phyloP scores from a whole-genome alignment of 768 basidiomycete species.

The Pulveroboletus sp. region DNA sequence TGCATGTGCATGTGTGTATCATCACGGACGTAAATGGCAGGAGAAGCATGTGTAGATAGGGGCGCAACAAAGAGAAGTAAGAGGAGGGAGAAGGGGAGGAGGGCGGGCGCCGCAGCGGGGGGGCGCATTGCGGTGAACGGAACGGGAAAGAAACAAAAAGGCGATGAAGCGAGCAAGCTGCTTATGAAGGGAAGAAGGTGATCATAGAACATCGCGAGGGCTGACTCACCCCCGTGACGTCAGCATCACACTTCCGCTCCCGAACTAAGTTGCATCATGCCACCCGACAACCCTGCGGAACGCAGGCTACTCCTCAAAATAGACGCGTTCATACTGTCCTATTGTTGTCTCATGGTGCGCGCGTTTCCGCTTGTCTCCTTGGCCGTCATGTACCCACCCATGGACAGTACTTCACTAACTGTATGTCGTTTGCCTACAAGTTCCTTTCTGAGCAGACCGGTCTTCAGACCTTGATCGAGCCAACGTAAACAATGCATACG shows the following conservation, averaged over 20 bases:
- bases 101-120: background rate
- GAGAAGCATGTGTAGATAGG: conserved; percentile 17
- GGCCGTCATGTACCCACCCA: background rate
- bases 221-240: conserved; percentile 10
- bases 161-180: background rate
- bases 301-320: conserved; percentile 52
- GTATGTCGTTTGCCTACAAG: conserved; percentile 31
- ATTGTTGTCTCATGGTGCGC: conserved; percentile 63
- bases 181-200: conserved; percentile 8
- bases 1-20: conserved; percentile 45
- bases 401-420: conserved; percentile 62
- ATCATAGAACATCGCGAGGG: background rate
- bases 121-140: conserved; percentile 4
- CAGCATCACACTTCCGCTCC: conserved; percentile 3
- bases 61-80: conserved; percentile 12
- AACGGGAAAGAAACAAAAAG: background rate
- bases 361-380: conserved; percentile 7
- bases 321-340: conserved; percentile 67
- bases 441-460: background rate
- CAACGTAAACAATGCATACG: conserved; percentile 69
- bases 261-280: too few relatives aligned
- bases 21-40: conserved; percentile 18
- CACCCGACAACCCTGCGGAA: conserved; percentile 29
- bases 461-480: conserved; percentile 59
- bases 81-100: background rate